Conservation (phyloP, 805 yeast species). For the Metschnikowia koreensis region DNA sequence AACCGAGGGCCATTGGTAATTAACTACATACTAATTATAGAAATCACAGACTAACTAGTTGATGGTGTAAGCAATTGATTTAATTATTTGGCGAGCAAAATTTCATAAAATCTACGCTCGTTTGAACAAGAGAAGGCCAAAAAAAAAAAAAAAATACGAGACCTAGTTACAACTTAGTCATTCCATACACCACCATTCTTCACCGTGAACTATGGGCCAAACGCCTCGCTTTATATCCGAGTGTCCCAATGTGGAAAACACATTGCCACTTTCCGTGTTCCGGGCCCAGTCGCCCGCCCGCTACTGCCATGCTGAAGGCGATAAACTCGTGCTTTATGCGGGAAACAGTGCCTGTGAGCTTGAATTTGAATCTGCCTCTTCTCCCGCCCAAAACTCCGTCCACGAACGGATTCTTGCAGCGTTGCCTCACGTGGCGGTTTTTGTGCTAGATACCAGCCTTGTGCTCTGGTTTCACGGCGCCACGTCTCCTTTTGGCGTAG, state of each 20-base stretch:
- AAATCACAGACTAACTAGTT: too few species aligned
- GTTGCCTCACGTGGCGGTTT: slow-evolving; percentile 23
- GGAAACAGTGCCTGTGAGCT: slow-evolving; percentile 27
- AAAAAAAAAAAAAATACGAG: too few species aligned
- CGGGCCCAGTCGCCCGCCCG: slow-evolving; percentile 40
- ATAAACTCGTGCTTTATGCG: slow-evolving; percentile 41
- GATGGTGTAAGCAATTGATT: too few species aligned
- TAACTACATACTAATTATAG: not conserved
- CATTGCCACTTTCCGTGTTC: slow-evolving; percentile 32
- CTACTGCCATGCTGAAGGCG: slow-evolving; percentile 35
- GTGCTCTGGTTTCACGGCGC: slow-evolving; percentile 28
- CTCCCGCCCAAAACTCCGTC: not conserved
- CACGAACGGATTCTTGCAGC: not conserved
- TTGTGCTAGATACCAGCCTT: slow-evolving; percentile 34
- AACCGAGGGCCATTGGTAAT: not conserved
- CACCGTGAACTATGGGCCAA: not conserved
- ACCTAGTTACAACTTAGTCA: too few species aligned
- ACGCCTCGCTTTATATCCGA: slow-evolving; percentile 19
- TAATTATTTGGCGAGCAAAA: too few species aligned
- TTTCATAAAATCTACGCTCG: too few species aligned
- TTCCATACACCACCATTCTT: not conserved
- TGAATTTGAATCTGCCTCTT: slow-evolving; percentile 13
- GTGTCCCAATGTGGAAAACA: slow-evolving; percentile 42
- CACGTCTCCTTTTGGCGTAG: slow-evolving; percentile 25
- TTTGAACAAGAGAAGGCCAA: not conserved